Base-by-base conservation (phyloP, 1,284 basidiomycete genomes). In the Moesziomyces parantarcticus region DNA sequence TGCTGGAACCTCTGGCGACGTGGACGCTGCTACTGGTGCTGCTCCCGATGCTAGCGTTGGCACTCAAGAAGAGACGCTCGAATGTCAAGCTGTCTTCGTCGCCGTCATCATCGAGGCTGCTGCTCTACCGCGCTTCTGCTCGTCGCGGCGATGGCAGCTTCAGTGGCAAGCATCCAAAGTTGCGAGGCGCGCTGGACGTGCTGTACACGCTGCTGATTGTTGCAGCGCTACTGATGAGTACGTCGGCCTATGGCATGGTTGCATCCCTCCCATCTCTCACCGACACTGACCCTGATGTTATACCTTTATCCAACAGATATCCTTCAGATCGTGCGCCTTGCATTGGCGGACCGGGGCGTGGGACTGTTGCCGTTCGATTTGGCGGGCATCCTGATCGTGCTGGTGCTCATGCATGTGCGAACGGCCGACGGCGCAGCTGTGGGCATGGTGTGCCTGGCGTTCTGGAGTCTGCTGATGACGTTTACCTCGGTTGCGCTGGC, bases 201-300 rank as follows among this genome's bases (percentile, higher is more conserved):
- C 22, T 78, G 3, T 75, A 76, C 46, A 58, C 64, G 55, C 56
- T 78, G 16, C 53, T 78, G 23, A 48, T 76, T 6, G 51, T 75
- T 3, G 76, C 76, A 20, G 49, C 73, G 3, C 55, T 78, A 1
- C 47, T 78, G 18, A 76, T 78, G 76, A 78, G 76, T 78, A 48
- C 66, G 74, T 75, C 16, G 16, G 7, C 36, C 16, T 13, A 18
- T n/a, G 6, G 36, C 16, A 39, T 39, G 18, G 14, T 18, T n/a
- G 18, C 18, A 39, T n/a, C 7, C 18, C 16, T 39, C 34, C 20
- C 18, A 9, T 25, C 21, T 39, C 21, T 50, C 25, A 21, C 57
- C 48, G 42, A 55, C 40, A 20, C 11, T n/a, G n/a, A 16, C 21
- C n/a, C 45, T 29, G 22, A 5, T 10, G 6, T 36, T 13, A 9